Base-by-base conservation (phyloP, 108 stramenopile genomes). In the Asterionellopsis glacialis region DNA sequence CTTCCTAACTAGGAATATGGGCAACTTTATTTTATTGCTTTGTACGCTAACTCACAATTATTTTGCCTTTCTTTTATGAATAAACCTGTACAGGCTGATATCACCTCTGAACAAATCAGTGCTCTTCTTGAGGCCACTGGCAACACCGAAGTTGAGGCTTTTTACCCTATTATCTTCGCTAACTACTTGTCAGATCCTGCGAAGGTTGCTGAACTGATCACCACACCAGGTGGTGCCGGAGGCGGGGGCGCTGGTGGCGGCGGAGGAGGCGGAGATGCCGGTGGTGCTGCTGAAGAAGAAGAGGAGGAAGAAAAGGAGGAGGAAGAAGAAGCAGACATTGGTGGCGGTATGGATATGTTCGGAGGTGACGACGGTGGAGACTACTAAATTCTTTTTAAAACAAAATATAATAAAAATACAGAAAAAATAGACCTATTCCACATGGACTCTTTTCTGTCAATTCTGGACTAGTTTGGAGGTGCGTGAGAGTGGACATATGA, bases 161-260 rank as follows among this genome's bases (percentile, higher is more conserved):
- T 93, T 73, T 95, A 94, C 85, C 96, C 96, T 57, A 94, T 93
- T 62, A 91, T 97, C 64, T 95, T 95, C 61, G 64, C 95, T 41
- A 88, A 91, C 73, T 96, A 77, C 80, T 70, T 95, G 57, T 72
- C 57, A 24, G 73, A 74, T 41, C 75, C 84, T 11, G 84, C 83
- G 41, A 93, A 93, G 72, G 81, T 95, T 61, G 83, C 82, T 39
- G 47, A 87, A 57, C 72, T 96, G 50, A 95, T 97, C 64, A 72
- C 83, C 41, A 57, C 73, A 41, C 92, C 90, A 15, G 85, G 78
- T 23, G 88, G 81, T 33, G 87, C 85, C 24, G 82, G 88, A 33
- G 93, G 90, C 24, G 83, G 85, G 11, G 94, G 85, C 13, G 65
- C 61, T 44, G 88, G 91, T 23, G 93, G 79, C 26, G 91, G 79